phyloP scores from a whole-genome alignment of 768 basidiomycete species.

The Tulasnella calospora region DNA sequence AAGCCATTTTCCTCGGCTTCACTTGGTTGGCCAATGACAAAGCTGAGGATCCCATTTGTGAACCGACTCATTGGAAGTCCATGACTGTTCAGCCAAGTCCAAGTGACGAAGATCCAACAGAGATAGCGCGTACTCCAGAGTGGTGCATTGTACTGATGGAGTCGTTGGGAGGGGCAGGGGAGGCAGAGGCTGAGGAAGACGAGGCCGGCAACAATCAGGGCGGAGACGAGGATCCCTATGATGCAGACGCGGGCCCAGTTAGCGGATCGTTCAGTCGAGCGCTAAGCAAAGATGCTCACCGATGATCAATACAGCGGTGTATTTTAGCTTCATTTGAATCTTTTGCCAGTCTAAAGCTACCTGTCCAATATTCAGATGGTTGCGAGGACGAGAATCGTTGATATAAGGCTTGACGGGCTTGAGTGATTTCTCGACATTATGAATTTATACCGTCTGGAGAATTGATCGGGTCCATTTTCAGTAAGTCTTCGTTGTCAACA shows the following conservation, averaged over 20 bases:
- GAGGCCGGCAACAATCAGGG: neutral
- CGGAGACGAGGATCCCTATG: neutral
- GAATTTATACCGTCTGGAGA: neutral
- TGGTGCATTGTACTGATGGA: neutral
- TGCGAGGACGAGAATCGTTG: neutral
- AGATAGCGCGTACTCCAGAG: neutral
- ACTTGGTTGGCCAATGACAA: neutral
- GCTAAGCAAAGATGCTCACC: neutral
- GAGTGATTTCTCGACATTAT: neutral
- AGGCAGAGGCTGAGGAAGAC: neutral
- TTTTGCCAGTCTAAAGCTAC: neutral
- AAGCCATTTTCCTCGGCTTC: no score
- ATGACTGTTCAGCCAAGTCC: neutral
- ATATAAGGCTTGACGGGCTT: neutral
- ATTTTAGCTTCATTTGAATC: neutral
- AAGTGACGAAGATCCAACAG: neutral
- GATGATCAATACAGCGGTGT: neutral
- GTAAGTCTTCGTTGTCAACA: no score
- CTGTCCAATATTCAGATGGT: neutral
- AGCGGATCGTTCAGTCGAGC: neutral
- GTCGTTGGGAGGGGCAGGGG: neutral
- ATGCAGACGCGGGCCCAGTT: neutral
- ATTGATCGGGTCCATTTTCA: no score
- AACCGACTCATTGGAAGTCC: neutral
- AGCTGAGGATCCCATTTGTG: neutral